phyloP scores from a whole-genome alignment of 805 yeast species.

The Cyberlindnera subsufficiens region DNA sequence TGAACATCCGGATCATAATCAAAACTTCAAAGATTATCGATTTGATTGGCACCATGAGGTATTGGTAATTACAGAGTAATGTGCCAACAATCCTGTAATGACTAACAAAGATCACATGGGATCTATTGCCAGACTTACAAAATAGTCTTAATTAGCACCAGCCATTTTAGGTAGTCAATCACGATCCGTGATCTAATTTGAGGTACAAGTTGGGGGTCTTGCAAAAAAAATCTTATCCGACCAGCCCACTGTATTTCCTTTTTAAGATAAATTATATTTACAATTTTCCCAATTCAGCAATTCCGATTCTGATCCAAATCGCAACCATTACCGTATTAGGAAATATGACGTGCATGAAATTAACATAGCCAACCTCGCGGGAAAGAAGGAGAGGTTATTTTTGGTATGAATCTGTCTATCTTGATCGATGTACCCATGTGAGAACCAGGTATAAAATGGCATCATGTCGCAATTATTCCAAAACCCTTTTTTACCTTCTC shows the following conservation, averaged over 20 bases:
- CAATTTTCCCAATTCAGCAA: slow-evolving; percentile 9
- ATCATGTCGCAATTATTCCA: not conserved
- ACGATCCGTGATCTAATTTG: not conserved
- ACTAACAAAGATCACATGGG: too few species aligned
- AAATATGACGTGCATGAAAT: slow-evolving; percentile 1
- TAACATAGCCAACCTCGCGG: too few species aligned
- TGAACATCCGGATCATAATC: too few species aligned
- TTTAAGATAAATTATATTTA: slow-evolving; percentile 3
- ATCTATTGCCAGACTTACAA: too few species aligned
- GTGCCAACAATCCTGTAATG: too few species aligned
- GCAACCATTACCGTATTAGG: slow-evolving; percentile 6
- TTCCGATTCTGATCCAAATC: slow-evolving; percentile 3
- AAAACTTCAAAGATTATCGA: too few species aligned
- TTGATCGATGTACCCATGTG: too few species aligned
- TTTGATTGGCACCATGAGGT: too few species aligned
- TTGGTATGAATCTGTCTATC: not conserved
- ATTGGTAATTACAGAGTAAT: too few species aligned
- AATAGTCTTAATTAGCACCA: not conserved
- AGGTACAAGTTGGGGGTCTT: not conserved
- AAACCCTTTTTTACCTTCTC: not conserved
- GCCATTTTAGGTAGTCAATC: not conserved
- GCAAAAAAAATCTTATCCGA: slow-evolving; percentile 4
- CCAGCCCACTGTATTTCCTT: slow-evolving; percentile 10
- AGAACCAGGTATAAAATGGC: not conserved
- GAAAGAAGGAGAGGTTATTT: slow-evolving; percentile 1